A percentile compares a stretch with the other conserved stretches of the same genome.
These are phyloP conservation scores for Penicillium roqueforti DNA, from an alignment of 495 filamentous ascomycete genomes.

Conservation along the genomic window DNA sequence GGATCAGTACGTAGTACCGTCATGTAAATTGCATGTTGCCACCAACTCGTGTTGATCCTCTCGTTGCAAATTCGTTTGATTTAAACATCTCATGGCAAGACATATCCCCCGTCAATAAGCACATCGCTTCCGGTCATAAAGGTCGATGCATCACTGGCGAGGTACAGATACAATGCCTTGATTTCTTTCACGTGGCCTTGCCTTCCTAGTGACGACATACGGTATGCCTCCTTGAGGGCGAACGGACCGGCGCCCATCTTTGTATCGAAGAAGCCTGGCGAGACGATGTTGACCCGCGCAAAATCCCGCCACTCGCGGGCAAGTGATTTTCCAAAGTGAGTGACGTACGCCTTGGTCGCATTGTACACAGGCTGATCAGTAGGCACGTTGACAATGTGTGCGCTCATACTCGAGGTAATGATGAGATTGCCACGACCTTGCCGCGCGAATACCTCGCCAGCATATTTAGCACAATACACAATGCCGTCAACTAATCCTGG, in stretches of 20 bases:
- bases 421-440: slow-evolving; percentile 60
- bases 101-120: slow-evolving; percentile 59
- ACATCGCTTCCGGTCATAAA: slow-evolving; percentile 67
- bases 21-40: background rate
- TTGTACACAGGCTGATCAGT: slow-evolving; percentile 64
- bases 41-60: background rate
- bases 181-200: slow-evolving; percentile 61
- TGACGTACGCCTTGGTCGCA: slow-evolving; percentile 62
- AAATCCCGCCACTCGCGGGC: slow-evolving; percentile 67
- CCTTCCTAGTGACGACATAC: slow-evolving; percentile 55
- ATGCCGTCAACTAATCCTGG: slow-evolving; percentile 29
- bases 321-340: slow-evolving; percentile 60
- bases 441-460: slow-evolving; percentile 56
- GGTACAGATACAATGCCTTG: slow-evolving; percentile 56
- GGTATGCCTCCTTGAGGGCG: slow-evolving; percentile 55
- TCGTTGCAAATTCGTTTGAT: background rate
- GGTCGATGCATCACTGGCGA: slow-evolving; percentile 59
- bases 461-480: slow-evolving; percentile 33
- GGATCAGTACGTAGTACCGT: background rate
- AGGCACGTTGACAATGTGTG: slow-evolving; percentile 69
- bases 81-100: slow-evolving; percentile 18
- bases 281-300: slow-evolving; percentile 61
- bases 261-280: slow-evolving; percentile 65
- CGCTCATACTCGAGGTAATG: slow-evolving; percentile 77
- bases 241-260: slow-evolving; percentile 53